phyloP scores from a whole-genome alignment of 2,329 filamentous ascomycete genomes.

The Microsporum ferrugineum region DNA sequence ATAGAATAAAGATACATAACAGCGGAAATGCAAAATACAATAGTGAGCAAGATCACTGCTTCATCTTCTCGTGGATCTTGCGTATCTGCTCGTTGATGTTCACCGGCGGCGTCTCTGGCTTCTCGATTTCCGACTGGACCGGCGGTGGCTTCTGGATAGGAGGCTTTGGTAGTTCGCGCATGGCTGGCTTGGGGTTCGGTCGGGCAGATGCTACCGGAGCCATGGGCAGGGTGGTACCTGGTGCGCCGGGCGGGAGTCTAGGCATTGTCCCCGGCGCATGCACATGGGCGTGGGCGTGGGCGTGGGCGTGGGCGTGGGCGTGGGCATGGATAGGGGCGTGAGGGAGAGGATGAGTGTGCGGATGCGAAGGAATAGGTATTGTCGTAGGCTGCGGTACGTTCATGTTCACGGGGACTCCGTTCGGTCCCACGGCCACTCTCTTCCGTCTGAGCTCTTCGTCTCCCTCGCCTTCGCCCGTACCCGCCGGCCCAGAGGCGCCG shows the following conservation, averaged over 20 bases:
- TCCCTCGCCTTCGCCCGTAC: constrained; percentile 47
- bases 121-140: not conserved
- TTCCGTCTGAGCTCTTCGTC: constrained; percentile 68
- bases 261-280: constrained; percentile 5
- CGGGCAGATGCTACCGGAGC: constrained; percentile 33
- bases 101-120: constrained; percentile 35
- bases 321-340: not conserved
- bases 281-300: not conserved
- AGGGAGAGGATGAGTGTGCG: not conserved
- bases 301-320: not conserved
- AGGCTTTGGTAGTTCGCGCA: not conserved
- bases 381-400: not conserved
- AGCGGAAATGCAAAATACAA: too few relatives aligned
- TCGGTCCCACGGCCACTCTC: constrained; percentile 47
- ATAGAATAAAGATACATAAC: not conserved
- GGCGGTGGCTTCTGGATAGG: constrained; percentile 6
- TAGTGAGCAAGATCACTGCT: constrained; percentile 16
- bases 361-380: not conserved
- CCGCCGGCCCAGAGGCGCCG: not conserved
- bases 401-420: constrained; percentile 44
- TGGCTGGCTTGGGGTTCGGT: constrained; percentile 2
- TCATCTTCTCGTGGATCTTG: constrained; percentile 50
- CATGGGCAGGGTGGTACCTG: not conserved
- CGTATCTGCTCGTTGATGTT: constrained; percentile 82
- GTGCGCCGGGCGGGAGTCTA: not conserved